Evolutionary conservation across 139 green algal genomes (phyloP).

Genomic region (Volvox reticuliferus): DNA sequence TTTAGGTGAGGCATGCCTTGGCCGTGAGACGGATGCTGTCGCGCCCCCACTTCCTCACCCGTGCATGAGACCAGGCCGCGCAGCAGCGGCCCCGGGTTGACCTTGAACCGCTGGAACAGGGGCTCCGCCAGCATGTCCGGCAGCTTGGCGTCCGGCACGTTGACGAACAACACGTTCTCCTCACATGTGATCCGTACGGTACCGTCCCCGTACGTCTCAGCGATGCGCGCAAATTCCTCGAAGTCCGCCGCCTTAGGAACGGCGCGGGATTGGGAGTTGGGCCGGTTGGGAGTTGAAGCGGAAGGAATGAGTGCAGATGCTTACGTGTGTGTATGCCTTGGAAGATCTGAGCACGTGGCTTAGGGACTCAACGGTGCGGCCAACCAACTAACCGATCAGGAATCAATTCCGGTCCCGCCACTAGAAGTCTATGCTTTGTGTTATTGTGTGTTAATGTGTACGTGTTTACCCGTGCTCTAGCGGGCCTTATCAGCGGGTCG

Average conservation of each 20-base stretch:
- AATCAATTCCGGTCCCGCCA: too few relatives aligned
- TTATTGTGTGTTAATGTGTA: too few relatives aligned
- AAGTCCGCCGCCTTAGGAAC: slow-evolving; percentile 74
- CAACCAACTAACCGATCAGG: too few relatives aligned
- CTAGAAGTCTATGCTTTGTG: too few relatives aligned
- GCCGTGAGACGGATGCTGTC: too few relatives aligned
- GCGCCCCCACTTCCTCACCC: slow-evolving; percentile 45
- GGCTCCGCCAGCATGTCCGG: slow-evolving; percentile 89
- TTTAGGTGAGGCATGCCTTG: slow-evolving; percentile 56
- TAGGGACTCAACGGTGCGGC: too few relatives aligned
- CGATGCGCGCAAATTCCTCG: slow-evolving; percentile 80
- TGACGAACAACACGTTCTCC: slow-evolving; percentile 95
- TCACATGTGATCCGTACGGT: slow-evolving; percentile 95
- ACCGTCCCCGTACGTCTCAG: slow-evolving; percentile 91
- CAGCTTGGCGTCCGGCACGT: slow-evolving; percentile 90
- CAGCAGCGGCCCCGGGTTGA: slow-evolving; percentile 67
- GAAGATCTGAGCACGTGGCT: too few relatives aligned
- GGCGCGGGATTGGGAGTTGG: too few relatives aligned
- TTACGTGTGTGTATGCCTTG: too few relatives aligned
- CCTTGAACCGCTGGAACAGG: slow-evolving; percentile 82
- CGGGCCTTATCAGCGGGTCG: too few relatives aligned
- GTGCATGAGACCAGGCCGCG: slow-evolving; percentile 91
- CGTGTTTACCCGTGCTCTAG: too few relatives aligned
- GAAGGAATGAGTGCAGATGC: too few relatives aligned
- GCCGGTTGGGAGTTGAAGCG: neutral